These are phyloP conservation scores for Yarrowia sp. DNA, from an alignment of 805 yeast species.

Conservation along the genomic window DNA sequence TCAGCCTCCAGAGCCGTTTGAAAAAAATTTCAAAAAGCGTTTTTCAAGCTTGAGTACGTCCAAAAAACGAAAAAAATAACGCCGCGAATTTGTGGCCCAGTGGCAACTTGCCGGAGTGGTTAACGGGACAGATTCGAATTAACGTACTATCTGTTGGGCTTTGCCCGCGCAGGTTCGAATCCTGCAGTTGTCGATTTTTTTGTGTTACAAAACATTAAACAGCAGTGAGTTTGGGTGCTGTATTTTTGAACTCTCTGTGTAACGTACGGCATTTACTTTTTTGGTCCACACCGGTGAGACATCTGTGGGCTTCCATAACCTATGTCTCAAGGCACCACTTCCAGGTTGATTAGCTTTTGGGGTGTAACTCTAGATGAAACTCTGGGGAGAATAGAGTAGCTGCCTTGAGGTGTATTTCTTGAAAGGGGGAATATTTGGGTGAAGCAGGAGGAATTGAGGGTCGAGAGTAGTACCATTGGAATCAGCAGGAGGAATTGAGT, in stretches of 20 bases:
- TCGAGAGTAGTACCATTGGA: neutral
- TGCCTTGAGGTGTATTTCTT: neutral
- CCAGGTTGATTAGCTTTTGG: neutral
- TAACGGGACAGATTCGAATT: slow-evolving; percentile 27
- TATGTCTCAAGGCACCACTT: slow-evolving; percentile 10
- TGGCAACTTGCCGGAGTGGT: slow-evolving; percentile 28
- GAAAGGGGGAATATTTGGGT: neutral
- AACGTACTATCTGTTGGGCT: slow-evolving; percentile 33
- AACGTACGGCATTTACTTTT: no score
- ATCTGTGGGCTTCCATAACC: neutral
- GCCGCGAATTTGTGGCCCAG: slow-evolving; percentile 14
- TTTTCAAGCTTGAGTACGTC: neutral
- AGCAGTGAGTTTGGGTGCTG: no score
- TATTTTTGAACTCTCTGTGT: no score
- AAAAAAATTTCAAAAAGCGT: neutral
- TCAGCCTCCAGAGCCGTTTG: no score
- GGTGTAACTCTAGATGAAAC: neutral
- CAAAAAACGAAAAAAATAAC: neutral
- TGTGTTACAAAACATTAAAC: neutral
- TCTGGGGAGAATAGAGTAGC: neutral
- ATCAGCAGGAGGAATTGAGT: no score
- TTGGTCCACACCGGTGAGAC: neutral
- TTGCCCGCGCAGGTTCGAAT: slow-evolving; percentile 41
- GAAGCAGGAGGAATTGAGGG: neutral
- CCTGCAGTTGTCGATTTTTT: slow-evolving; percentile 38